phyloP scores from a whole-genome alignment of 176 grass and related monocot species.

The Zea luxurians region DNA sequence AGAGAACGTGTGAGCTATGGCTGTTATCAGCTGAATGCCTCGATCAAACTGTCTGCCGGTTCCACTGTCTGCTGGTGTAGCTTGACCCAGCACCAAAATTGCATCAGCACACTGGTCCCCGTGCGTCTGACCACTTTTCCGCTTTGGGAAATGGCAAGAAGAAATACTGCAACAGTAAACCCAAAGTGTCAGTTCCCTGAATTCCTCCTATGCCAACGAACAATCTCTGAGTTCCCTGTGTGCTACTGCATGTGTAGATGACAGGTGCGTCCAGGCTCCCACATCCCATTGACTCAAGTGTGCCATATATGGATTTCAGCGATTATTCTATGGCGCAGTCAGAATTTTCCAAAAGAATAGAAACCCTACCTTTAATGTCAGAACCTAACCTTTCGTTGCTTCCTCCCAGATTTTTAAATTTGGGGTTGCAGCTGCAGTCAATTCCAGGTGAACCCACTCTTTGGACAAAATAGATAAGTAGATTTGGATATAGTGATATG shows the following conservation, averaged over 20 bases:
- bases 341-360: neutral
- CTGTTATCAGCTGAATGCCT: conserved; percentile 1
- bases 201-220: neutral
- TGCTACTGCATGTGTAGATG: neutral
- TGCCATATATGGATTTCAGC: too few relatives aligned
- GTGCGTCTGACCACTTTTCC: neutral
- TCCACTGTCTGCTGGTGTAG: neutral
- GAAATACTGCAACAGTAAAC: neutral
- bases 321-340: neutral
- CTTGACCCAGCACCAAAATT: conserved; percentile 21
- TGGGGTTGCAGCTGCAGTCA: neutral
- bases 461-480: neutral
- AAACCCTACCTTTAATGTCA: conserved; percentile 6
- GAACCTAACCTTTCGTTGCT: neutral
- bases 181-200: neutral
- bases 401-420: neutral
- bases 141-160: neutral
- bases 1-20: neutral
- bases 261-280: neutral
- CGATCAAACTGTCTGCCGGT: neutral
- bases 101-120: neutral
- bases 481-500: conserved; percentile 6
- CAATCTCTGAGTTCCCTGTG: neutral
- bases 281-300: too few relatives aligned
- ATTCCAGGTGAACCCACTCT: conserved; percentile 1